Base-by-base conservation (phyloP, 768 basidiomycete genomes). In the Termitomyces sp. region DNA sequence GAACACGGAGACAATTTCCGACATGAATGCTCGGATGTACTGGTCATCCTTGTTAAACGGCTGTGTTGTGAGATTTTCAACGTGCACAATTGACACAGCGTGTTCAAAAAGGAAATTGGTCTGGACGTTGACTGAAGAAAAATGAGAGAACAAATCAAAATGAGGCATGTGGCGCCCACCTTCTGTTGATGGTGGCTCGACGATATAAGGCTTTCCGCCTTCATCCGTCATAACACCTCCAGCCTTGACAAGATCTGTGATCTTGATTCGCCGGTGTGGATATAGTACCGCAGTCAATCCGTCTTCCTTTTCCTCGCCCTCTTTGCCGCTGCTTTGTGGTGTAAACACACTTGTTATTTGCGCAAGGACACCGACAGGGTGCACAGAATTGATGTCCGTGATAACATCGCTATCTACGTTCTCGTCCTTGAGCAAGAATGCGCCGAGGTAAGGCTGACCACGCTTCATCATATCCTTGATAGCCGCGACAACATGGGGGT, bases 381-480 rank as follows among this genome's bases (percentile, higher is more conserved):
- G 92, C 5, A 98, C 94, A 44, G 89, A 85, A 72, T 91, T 83
- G 55, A 92, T 72, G 66, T 90, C 90, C 57, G 90, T 89, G 63
- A 98, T 96, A 56, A 95, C 81, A 71, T 98, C 96, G 68, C 87
- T 89, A 72, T 98, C 96, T 46, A 88, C 79, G 62, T 92, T 84
- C 64, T 94, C 92, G 66, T 98, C 94, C 76, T 96, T 98, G 66
- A 98, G 84, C 28, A 98, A 76, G 78, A 98, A 98, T 28, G 94
- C 96, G 52, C 96, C 96, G 57, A 99, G 83, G 71, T 99, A 98
- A 0, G 95, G 94, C 69, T 98, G 96, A 0, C 95, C 95, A 44
- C 93, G 92, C 64, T 89, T 88, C 83, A 96, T 92, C 85, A 96
- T 92, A 68, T 97, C 94, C 73, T 94, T 92, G 68, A 99, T 90